Conservation (phyloP, 257 asterid genomes). For the Cordia subcordata region DNA sequence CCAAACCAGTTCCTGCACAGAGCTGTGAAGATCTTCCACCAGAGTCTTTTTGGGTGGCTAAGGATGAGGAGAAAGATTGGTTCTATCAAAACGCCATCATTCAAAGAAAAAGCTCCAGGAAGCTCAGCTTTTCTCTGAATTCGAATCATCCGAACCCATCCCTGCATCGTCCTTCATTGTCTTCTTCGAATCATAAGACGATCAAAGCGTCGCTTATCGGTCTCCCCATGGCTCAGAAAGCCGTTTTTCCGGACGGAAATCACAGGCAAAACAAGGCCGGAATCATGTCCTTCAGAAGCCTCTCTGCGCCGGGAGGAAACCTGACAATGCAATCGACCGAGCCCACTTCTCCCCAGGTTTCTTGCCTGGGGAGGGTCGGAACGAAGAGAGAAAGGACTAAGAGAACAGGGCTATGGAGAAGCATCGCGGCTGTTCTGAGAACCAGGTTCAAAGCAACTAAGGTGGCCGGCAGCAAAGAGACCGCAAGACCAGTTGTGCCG, state of each 20-base stretch:
- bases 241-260: constrained; percentile 13
- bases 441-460: constrained; percentile 16
- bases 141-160: constrained; percentile 25
- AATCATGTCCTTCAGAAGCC: constrained; percentile 25
- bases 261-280: constrained; percentile 26
- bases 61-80: constrained; percentile 51
- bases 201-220: constrained; percentile 34
- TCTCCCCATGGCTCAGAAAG: constrained; percentile 29
- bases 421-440: constrained; percentile 28
- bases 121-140: constrained; percentile 23
- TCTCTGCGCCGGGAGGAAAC: constrained; percentile 35
- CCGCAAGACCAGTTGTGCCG: constrained; percentile 5
- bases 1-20: constrained; percentile 16
- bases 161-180: constrained; percentile 21
- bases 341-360: constrained; percentile 83
- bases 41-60: constrained; percentile 49
- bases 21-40: constrained; percentile 53
- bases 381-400: constrained; percentile 23
- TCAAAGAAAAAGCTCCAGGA: constrained; percentile 49
- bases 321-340: constrained; percentile 27
- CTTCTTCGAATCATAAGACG: constrained; percentile 5
- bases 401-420: constrained; percentile 46
- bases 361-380: constrained; percentile 60
- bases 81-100: constrained; percentile 44
- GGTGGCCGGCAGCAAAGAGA: constrained; percentile 3